A percentile compares a stretch with the other conserved stretches of the same genome.
phyloP scores from a whole-genome alignment of 257 asterid genomes.

The Solanum neorickii region DNA sequence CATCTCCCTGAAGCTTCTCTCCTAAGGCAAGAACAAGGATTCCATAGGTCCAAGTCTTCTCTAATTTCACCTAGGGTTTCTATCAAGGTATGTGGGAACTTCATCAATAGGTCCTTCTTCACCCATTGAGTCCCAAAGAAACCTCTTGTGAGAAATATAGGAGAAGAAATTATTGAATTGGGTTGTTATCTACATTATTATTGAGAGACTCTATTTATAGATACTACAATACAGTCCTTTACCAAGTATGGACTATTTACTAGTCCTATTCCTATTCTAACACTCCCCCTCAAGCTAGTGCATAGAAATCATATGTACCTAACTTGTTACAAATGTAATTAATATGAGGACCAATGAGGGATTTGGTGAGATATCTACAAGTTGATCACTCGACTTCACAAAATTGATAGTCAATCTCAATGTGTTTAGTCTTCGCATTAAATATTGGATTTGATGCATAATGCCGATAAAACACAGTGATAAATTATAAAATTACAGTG shows the following conservation, averaged over 20 bases:
- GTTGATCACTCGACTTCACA: not conserved
- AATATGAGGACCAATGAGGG: not conserved
- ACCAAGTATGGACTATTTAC: not conserved
- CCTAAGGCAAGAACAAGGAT: too few species aligned
- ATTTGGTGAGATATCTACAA: not conserved
- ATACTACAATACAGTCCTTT: not conserved
- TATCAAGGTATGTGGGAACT: too few species aligned
- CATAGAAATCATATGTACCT: not conserved
- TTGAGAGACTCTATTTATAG: not conserved
- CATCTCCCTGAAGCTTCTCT: too few species aligned
- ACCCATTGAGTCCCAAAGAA: too few species aligned
- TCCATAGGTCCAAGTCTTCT: too few species aligned
- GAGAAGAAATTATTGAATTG: not conserved
- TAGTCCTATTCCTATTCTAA: not conserved
- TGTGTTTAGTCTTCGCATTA: not conserved
- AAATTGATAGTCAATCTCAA: not conserved
- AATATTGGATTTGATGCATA: not conserved
- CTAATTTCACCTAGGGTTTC: too few species aligned
- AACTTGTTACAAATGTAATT: not conserved
- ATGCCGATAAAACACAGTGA: not conserved
- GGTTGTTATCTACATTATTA: not conserved
- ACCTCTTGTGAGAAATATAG: not conserved
- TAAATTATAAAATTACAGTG: not conserved
- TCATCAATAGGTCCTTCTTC: too few species aligned
- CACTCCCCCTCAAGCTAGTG: not conserved